Conservation (phyloP, 2,329 filamentous ascomycete species). For the Fusarium odoratissimum region DNA sequence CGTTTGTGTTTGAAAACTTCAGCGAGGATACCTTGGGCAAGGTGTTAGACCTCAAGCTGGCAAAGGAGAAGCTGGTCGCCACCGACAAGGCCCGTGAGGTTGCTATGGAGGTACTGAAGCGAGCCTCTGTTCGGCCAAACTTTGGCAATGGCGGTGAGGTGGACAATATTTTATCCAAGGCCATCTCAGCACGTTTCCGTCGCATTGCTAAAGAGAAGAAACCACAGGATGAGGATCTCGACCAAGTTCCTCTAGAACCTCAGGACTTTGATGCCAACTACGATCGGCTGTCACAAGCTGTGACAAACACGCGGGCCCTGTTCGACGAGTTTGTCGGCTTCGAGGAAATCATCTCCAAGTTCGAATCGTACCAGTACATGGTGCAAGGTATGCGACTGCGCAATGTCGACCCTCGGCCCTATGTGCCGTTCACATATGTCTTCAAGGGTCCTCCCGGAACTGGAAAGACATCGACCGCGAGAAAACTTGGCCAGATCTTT, state of each 20-base stretch:
- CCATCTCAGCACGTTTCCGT: constrained; percentile 40
- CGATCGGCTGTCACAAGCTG: constrained; percentile 57
- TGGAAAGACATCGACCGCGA: constrained; percentile 77
- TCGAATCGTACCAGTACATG: constrained; percentile 67
- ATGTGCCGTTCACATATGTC: constrained; percentile 74
- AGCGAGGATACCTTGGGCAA: constrained; percentile 64
- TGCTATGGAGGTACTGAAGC: constrained; percentile 68
- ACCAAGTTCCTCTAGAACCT: constrained; percentile 43
- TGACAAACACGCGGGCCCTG: constrained; percentile 60
- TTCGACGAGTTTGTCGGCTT: constrained; percentile 72
- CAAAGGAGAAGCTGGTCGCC: constrained; percentile 63
- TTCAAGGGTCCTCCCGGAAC: constrained; percentile 75
- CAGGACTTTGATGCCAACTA: constrained; percentile 70
- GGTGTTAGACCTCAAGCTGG: constrained; percentile 75
- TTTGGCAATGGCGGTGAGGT: constrained; percentile 83
- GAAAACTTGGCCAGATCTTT: constrained; percentile 77
- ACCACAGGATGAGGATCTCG: constrained; percentile 36
- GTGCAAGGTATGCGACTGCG: constrained; percentile 63
- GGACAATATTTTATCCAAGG: constrained; percentile 60
- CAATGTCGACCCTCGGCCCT: constrained; percentile 61
- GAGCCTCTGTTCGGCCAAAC: constrained; percentile 72
- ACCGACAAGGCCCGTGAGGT: constrained; percentile 65
- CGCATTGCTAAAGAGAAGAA: constrained; percentile 40
- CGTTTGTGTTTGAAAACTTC: constrained; percentile 79
- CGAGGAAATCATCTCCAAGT: constrained; percentile 64